These are phyloP conservation scores for Wickerhamiella musiphila DNA, from an alignment of 805 yeast genomes.

Conservation along the genomic window DNA sequence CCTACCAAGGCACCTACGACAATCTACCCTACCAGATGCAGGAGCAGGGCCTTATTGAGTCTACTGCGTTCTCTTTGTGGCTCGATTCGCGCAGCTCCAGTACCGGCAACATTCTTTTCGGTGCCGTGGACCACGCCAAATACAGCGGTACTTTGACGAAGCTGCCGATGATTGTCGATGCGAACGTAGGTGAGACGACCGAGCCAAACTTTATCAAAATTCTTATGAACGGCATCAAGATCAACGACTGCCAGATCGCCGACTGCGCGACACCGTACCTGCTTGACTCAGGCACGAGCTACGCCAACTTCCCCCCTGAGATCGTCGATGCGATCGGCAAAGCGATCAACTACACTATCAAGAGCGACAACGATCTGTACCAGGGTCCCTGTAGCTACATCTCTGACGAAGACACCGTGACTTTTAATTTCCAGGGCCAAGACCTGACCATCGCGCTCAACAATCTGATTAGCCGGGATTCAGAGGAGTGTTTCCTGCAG, in stretches of 20 bases:
- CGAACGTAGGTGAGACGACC: no score
- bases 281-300: constrained; percentile 36
- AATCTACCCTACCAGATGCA: constrained; percentile 47
- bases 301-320: constrained; percentile 26
- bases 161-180: constrained; percentile 18
- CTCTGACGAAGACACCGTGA: not conserved
- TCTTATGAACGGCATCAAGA: constrained; percentile 1
- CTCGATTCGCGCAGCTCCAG: constrained; percentile 24
- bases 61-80: constrained; percentile 29
- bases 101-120: constrained; percentile 41
- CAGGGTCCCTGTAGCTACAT: constrained; percentile 7
- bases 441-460: constrained; percentile 5
- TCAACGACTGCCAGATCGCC: not conserved
- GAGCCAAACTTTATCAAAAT: not conserved
- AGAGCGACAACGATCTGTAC: not conserved
- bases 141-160: constrained; percentile 30
- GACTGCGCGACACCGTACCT: constrained; percentile 6
- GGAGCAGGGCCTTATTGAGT: constrained; percentile 25
- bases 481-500: not conserved
- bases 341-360: constrained; percentile 4
- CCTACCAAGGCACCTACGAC: constrained; percentile 24
- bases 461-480: constrained; percentile 1
- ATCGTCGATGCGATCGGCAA: constrained; percentile 4
- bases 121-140: constrained; percentile 50
- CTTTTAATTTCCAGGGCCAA: constrained; percentile 3